Evolutionary conservation across 2,329 filamentous ascomycete genomes (phyloP), one percentile per base, ranked within the genome.

Genomic region (Amauroascus verrucosus): DNA sequence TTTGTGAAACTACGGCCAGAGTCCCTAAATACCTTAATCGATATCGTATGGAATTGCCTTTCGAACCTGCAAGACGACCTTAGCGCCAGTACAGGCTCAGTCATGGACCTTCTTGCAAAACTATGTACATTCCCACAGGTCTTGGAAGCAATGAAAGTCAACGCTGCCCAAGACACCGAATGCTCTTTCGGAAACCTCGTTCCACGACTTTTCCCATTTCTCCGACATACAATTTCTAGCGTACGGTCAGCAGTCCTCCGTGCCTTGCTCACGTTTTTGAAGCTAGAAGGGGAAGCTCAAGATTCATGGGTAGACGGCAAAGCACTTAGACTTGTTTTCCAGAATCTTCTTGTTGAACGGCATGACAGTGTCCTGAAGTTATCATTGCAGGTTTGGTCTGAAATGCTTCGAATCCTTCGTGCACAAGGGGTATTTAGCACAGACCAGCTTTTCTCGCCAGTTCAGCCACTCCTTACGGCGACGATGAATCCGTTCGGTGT

Each of bases 21-120:
- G 32, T 83, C 88, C 41, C 77, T 98, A 30, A 83, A 90, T 57
- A 78, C 80, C 28, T 80, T 98, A 37, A 95, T 96, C 68, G 85
- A 86, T 64, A 95, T 97, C 55, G 90, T 98, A 26, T 98, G 93
- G 93, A 87, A 95, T 64, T 97, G 93, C 72, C 76, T 98, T 22
- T 95, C 91, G 2, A 94, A 95, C 65, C 76, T 98, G n/a, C 90
- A 91, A 59, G 93, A 98, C 65, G 93, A 98, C 65, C 77, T 98
- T 16, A 97, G 90, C 67, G 93, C 93, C 3, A 97, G 93, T 67
- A 98, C 94, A 8, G 93, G 93, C 46, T 94, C 89, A 54, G 95
- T 98, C 52, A 98, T 98, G 94, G 94, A 98, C 67, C 79, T 98
- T 38, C 77, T 98, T 16, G 93, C 94, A 13, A 97, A 93, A 56